Evolutionary conservation across 805 yeast genomes (phyloP).

Genomic region (Ogataea methanolica): DNA sequence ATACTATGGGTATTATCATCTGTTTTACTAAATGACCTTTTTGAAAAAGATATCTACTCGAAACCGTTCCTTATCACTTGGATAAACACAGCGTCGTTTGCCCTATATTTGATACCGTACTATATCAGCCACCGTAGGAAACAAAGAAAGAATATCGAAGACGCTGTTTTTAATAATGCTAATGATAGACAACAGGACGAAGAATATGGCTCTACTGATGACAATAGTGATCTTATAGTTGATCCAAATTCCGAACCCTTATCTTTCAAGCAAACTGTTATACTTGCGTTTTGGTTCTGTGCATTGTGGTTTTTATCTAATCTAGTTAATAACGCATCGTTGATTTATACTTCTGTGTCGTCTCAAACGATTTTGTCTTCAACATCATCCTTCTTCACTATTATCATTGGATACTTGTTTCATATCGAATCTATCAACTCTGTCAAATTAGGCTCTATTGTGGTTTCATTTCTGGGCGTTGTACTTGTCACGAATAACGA

Average conservation of each 20-base stretch:
- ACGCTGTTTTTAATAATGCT: too few relatives aligned
- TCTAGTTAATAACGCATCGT: constrained; percentile 80
- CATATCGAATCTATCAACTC: constrained; percentile 64
- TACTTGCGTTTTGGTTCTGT: constrained; percentile 75
- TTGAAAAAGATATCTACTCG: constrained; percentile 60
- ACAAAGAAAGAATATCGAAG: not conserved
- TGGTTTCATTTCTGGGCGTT: constrained; percentile 74
- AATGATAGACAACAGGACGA: not conserved
- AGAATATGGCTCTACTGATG: not conserved
- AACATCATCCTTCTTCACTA: constrained; percentile 89
- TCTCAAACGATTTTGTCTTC: constrained; percentile 91
- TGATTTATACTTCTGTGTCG: constrained; percentile 87
- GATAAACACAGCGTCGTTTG: constrained; percentile 81
- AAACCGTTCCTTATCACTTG: constrained; percentile 94
- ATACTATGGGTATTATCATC: constrained; percentile 89
- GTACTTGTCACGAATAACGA: constrained; percentile 72
- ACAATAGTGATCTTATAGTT: not conserved
- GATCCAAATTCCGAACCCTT: constrained; percentile 19
- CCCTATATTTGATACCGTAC: constrained; percentile 69
- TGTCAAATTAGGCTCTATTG: constrained; percentile 63
- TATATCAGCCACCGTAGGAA: constrained; percentile 12
- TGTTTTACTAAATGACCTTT: constrained; percentile 72
- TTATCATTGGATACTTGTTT: constrained; percentile 70
- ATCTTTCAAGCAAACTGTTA: constrained; percentile 59
- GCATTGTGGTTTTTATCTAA: constrained; percentile 89